Evolutionary conservation across 768 basidiomycete species (phyloP).

Genomic region (Leucosporidium yakuticum): DNA sequence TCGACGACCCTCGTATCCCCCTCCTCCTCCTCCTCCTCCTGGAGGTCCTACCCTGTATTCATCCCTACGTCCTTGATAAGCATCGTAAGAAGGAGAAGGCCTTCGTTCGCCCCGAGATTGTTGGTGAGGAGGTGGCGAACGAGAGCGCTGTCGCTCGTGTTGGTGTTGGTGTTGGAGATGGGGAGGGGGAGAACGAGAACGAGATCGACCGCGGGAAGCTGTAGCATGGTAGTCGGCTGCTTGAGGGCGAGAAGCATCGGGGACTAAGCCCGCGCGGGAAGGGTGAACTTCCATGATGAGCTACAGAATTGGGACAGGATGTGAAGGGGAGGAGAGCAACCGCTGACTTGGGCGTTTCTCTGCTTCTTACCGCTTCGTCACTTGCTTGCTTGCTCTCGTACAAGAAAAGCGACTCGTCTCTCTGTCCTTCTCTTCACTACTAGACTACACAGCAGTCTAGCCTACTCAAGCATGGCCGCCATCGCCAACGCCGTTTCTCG

Average conservation of each 20-base stretch:
- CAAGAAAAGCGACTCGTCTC: neutral
- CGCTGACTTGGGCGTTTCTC: neutral
- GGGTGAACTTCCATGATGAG: slow-evolving; percentile 14
- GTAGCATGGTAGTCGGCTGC: slow-evolving; percentile 4
- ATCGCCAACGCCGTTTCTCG: slow-evolving; percentile 24
- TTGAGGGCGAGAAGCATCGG: slow-evolving; percentile 1
- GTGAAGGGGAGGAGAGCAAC: neutral
- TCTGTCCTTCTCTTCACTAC: neutral
- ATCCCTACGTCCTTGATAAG: neutral
- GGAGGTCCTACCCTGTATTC: neutral
- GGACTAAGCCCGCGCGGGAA: slow-evolving; percentile 1
- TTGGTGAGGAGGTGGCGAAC: slow-evolving; percentile 7
- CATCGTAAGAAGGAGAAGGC: slow-evolving; percentile 16
- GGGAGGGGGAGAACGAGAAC: slow-evolving; percentile 9
- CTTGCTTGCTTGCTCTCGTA: neutral
- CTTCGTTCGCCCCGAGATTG: slow-evolving; percentile 7
- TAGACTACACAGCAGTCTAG: neutral
- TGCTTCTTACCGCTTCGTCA: neutral
- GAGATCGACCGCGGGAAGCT: neutral
- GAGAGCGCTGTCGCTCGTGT: neutral
- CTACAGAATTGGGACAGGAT: neutral
- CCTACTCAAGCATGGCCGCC: slow-evolving; percentile 16
- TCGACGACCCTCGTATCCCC: slow-evolving; percentile 10
- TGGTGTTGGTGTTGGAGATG: neutral
- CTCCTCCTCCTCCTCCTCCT: slow-evolving; percentile 9